Evolutionary conservation across 2,329 filamentous ascomycete genomes (phyloP).

Genomic region (Metarhizium brunneum): DNA sequence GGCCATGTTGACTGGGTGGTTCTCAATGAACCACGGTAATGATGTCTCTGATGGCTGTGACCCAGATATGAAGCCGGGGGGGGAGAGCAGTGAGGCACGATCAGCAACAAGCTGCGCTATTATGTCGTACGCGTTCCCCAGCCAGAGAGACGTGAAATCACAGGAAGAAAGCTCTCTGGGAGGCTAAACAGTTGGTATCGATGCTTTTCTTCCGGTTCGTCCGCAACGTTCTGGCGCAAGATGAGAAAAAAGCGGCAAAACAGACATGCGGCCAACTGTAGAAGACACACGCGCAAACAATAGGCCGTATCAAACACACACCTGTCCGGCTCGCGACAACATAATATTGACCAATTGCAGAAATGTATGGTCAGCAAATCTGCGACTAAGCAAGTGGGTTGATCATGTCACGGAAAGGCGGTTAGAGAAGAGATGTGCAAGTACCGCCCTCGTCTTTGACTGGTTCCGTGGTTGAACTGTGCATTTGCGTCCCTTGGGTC

Average conservation of each 20-base stretch:
- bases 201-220: neutral
- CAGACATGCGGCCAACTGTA: neutral
- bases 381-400: neutral
- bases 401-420: neutral
- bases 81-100: neutral
- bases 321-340: neutral
- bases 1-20: slow-evolving; percentile 5
- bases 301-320: neutral
- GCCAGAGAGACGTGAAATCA: neutral
- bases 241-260: neutral
- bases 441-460: neutral
- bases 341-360: neutral
- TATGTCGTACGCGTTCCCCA: neutral
- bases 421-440: neutral
- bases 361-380: neutral
- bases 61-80: neutral
- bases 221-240: neutral
- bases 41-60: neutral
- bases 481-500: neutral
- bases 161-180: neutral
- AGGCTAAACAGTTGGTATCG: neutral
- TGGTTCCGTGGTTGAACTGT: neutral
- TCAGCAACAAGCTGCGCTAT: neutral
- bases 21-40: neutral
- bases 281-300: neutral